Base-by-base conservation (phyloP, 768 basidiomycete species). In the Lentinula lateritia region DNA sequence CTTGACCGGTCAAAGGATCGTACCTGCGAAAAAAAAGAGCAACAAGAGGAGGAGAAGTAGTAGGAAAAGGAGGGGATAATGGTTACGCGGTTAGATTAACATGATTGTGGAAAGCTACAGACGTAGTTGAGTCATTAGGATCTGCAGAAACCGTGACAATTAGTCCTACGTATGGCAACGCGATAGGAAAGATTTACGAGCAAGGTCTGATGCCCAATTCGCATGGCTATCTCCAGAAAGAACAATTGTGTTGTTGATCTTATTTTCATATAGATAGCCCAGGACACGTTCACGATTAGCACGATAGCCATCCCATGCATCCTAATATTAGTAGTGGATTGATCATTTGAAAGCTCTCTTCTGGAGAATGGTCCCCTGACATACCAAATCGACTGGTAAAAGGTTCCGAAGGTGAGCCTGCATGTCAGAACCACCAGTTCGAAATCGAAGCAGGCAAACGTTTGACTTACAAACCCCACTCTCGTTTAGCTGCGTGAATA, bases 201-300 rank as follows among this genome's bases (percentile, higher is more conserved):
- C 78, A 15, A 83, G 74, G 65, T 86, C 83, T 46, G 80, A 83
- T 13, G 80, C 83, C 84, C 84, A 85, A 67, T 83, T 84, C 5
- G 82, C 82, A 65, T 86, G 84, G 57, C 81, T 82, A 66, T 87
- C 85, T 12, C 85, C 83, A n/a, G 84, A 75, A n/a, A 86, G 73
- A 58, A 85, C 78, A 61, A 85, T 67, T 0, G 80, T 80, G 66
- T 85, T 85, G 70, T 72, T 74, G 60, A 86, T 84, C 52, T 75
- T 72, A 65, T 83, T 78, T 34, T 71, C 56, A 65, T 80, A 76
- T n/a, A 86, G 70, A 61, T 83, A 78, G 57, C 80, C 73, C 23
- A 85, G 72, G 38, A 87, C 71, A 20, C 83, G 78, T 32, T 75
- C 70, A 28, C 84, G 75, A 67, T 85, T 83, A 7, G 80, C 78